Percentiles rank a stretch among this genome's conserved stretches.
phyloP scores from a whole-genome alignment of 2,329 filamentous ascomycete species.

The Clarireedia hainanense region DNA sequence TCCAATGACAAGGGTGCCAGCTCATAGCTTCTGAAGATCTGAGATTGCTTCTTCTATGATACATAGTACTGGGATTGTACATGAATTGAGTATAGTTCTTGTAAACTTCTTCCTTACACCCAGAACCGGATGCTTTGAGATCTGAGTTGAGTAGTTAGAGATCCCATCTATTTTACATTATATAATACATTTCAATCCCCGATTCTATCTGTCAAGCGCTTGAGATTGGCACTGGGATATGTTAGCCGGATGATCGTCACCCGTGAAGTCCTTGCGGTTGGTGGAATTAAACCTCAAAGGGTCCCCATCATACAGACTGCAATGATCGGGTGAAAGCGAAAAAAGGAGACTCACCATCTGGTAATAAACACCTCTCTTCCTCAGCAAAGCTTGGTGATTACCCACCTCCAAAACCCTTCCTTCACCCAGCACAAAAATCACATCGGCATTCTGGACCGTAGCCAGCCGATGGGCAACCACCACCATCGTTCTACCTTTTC shows the following conservation, averaged over 20 bases:
- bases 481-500: constrained; percentile 60
- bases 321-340: background rate
- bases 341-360: constrained; percentile 21
- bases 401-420: constrained; percentile 25
- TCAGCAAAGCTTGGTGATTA: constrained; percentile 21
- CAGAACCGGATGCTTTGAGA: background rate
- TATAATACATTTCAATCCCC: background rate
- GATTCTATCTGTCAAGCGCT: constrained; percentile 14
- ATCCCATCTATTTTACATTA: background rate
- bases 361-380: constrained; percentile 24
- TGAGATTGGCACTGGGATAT: constrained; percentile 16
- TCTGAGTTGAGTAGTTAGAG: background rate
- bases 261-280: too few species aligned
- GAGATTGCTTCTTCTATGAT: constrained; percentile 1
- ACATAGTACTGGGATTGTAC: background rate
- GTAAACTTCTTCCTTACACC: background rate
- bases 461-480: constrained; percentile 72
- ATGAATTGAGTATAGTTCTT: background rate
- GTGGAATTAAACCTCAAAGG: too few species aligned
- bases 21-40: background rate
- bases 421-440: constrained; percentile 26
- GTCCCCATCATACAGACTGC: too few species aligned
- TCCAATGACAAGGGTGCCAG: background rate
- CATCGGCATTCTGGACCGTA: constrained; percentile 63
- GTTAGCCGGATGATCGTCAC: background rate